These are phyloP conservation scores for Talaromyces albobiverticillius DNA, from an alignment of 2,329 filamentous ascomycete species.

Conservation along the genomic window DNA sequence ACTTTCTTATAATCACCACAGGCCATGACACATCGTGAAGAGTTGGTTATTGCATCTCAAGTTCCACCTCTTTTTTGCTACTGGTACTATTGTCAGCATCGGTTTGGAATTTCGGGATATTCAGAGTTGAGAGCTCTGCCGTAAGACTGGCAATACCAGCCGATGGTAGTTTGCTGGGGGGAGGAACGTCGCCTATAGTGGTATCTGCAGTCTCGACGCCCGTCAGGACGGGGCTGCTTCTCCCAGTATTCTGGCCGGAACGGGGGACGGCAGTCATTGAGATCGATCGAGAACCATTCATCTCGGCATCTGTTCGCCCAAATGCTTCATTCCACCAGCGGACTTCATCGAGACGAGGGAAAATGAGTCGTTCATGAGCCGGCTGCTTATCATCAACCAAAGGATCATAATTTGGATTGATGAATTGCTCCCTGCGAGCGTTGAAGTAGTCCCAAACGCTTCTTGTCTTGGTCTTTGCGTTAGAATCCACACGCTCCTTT, in stretches of 20 bases:
- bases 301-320: conserved; percentile 81
- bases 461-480: conserved; percentile 67
- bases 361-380: conserved; percentile 77
- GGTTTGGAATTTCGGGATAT: conserved; percentile 35
- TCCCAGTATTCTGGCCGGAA: conserved; percentile 27
- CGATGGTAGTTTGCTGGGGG: conserved; percentile 28
- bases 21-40: not conserved
- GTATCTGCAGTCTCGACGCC: conserved; percentile 58
- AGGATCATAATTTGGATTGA: conserved; percentile 75
- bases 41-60: conserved; percentile 48
- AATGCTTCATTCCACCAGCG: conserved; percentile 93
- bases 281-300: conserved; percentile 68
- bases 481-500: conserved; percentile 73
- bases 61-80: conserved; percentile 39
- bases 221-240: conserved; percentile 54
- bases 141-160: conserved; percentile 42
- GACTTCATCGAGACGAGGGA: conserved; percentile 73
- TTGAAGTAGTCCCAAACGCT: conserved; percentile 98
- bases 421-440: conserved; percentile 73
- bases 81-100: conserved; percentile 25
- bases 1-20: not conserved
- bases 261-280: conserved; percentile 40
- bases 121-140: conserved; percentile 46
- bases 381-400: conserved; percentile 73
- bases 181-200: conserved; percentile 17